Evolutionary conservation across 768 basidiomycete genomes (phyloP).

Genomic region (Lyophyllum decastes): DNA sequence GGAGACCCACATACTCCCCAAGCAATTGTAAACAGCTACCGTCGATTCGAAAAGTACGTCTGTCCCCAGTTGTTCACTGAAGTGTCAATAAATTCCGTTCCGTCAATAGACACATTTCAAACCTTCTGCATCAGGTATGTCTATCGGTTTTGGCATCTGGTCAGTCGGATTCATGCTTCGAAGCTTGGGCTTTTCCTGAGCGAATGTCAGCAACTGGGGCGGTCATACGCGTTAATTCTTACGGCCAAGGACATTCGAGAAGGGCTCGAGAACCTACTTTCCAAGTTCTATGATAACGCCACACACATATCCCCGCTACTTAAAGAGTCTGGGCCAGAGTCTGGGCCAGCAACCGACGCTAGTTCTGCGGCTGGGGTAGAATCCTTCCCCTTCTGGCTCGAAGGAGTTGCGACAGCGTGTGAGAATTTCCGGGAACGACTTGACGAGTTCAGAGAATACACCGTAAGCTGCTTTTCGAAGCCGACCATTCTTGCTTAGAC

Average conservation of each 20-base stretch:
- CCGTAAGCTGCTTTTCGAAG: background rate
- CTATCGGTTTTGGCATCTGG: background rate
- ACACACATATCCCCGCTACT: background rate
- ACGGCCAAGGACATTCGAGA: slow-evolving; percentile 11
- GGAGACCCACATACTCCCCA: background rate
- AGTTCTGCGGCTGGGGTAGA: background rate
- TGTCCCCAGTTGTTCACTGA: background rate
- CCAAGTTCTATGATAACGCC: slow-evolving; percentile 14
- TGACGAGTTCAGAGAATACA: slow-evolving; percentile 21
- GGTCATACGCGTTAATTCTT: slow-evolving; percentile 20
- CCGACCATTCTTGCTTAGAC: background rate
- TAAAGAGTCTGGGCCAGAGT: background rate
- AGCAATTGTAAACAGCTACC: background rate
- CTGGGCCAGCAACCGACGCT: background rate
- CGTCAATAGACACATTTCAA: background rate
- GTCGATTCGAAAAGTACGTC: background rate
- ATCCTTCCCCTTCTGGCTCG: background rate
- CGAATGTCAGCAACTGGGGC: slow-evolving; percentile 17
- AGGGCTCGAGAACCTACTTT: slow-evolving; percentile 10
- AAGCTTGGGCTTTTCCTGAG: slow-evolving; percentile 13
- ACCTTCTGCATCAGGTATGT: background rate
- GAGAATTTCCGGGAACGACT: slow-evolving; percentile 15
- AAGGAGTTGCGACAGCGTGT: slow-evolving; percentile 11
- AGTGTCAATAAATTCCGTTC: background rate
- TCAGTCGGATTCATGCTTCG: background rate